Evolutionary conservation across 371 early-diverging fungal species (phyloP), one percentile per base, ranked within the genome.

Genomic region (Syncephalastrum racemosum): DNA sequence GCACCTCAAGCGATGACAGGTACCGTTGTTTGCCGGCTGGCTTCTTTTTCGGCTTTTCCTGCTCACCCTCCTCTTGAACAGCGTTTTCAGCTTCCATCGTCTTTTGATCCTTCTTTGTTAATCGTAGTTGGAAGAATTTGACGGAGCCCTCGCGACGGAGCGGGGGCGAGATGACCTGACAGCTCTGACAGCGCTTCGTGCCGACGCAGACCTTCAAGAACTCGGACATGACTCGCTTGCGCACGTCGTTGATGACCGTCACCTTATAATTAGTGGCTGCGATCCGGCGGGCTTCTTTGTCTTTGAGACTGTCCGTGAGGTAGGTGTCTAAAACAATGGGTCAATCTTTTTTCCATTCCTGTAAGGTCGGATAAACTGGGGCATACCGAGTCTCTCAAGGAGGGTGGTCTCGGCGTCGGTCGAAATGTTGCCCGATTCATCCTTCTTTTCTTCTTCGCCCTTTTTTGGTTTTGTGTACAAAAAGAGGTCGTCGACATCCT

Each of bases 121-220:
- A 76, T 23, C 85, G 80, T 67, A 87, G 81, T 63, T 93, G 84
- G 71, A 96, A 97, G 18, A 98, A 79, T 77, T 97, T 97, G 47
- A 87, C 81, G 54, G 81, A 81, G 20, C 91, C 92, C 58, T 96
- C 96, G 58, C 87, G 90, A 23, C 95, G 85, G 58, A 94, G 81
- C 31, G 88, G 85, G 43, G 93, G 90, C 4, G 86, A 75, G 27
- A 85, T 79, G n/a, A 90, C 92, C 44, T 81, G 67, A 73, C 98
- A 97, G 79, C 93, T 89, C 47, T 80, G 82, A 71, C 98, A 97
- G 40, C 80, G 81, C 39, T 63, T 75, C 52, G 65, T 64, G 31
- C 68, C 66, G 45, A 81, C 60, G 64, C 84, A 85, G 4, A 73
- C 61, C 42, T 68, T 71, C 59, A 92, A 84, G 50, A 93, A 90